These are phyloP conservation scores for Paramecium sexaurelia DNA, from an alignment of 73 alveolate species.

Conservation along the genomic window DNA sequence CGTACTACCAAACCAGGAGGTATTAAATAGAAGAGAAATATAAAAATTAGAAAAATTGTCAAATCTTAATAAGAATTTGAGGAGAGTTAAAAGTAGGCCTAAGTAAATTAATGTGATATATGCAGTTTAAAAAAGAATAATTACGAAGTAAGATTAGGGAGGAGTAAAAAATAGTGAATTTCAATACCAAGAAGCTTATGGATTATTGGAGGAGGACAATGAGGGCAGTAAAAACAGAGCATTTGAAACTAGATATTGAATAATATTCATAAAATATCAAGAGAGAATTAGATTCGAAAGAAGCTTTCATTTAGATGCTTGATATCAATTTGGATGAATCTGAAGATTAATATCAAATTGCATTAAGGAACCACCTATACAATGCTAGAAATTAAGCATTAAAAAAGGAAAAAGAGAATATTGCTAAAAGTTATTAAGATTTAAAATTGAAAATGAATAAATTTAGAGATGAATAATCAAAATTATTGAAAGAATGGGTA, in stretches of 20 bases:
- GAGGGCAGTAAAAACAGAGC: constrained; percentile 98
- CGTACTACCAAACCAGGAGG: constrained; percentile 76
- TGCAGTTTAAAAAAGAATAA: constrained; percentile 73
- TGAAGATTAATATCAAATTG: constrained; percentile 97
- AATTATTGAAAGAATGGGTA: constrained; percentile 89
- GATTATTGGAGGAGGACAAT: constrained; percentile 97
- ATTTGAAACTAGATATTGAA: constrained; percentile 92
- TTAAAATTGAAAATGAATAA: constrained; percentile 92
- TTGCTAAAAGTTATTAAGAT: constrained; percentile 90
- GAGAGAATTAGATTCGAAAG: constrained; percentile 98
- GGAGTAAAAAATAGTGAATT: constrained; percentile 84
- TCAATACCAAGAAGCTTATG: constrained; percentile 92
- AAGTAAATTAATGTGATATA: constrained; percentile 30
- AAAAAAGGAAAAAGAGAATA: constrained; percentile 90
- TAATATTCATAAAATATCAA: constrained; percentile 94
- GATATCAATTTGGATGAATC: constrained; percentile 98
- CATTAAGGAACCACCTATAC: constrained; percentile 95
- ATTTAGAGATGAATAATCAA: constrained; percentile 95
- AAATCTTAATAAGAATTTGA: constrained; percentile 75
- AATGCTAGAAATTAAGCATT: constrained; percentile 92
- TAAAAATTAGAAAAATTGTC: constrained; percentile 43
- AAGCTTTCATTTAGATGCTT: constrained; percentile 97
- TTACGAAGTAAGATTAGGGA: constrained; percentile 76
- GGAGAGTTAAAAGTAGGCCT: constrained; percentile 73
- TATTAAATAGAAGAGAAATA: constrained; percentile 49